phyloP scores from a whole-genome alignment of 306 rosid species.

The Vicia villosa region DNA sequence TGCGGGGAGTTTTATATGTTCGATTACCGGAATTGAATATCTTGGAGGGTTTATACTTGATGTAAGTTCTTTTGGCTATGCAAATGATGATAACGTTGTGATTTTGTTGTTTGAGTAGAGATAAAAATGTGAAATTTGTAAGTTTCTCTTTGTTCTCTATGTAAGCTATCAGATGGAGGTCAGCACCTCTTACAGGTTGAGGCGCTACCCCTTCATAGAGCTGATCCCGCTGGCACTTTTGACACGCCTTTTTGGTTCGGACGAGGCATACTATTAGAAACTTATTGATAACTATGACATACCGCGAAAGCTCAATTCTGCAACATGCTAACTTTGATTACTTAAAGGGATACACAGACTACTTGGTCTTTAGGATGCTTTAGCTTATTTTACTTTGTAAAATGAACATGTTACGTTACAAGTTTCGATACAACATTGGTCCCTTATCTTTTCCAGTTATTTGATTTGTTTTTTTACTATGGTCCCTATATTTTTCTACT shows the following conservation, averaged over 20 bases:
- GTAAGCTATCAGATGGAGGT: neutral
- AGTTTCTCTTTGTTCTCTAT: no score
- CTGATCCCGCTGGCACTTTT: neutral
- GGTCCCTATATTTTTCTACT: neutral
- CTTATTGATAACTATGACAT: neutral
- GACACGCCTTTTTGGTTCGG: neutral
- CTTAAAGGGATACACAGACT: neutral
- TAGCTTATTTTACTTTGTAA: neutral
- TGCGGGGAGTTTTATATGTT: no score
- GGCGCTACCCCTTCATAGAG: constrained; percentile 3
- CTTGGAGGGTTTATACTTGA: no score
- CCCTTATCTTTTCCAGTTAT: neutral
- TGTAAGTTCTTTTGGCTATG: no score
- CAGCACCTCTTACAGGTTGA: neutral
- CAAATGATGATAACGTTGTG: no score
- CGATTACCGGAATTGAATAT: no score
- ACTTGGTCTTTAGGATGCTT: neutral
- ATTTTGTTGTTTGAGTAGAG: no score
- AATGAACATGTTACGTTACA: neutral
- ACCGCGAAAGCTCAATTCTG: neutral
- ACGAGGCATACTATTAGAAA: neutral
- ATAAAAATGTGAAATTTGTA: no score
- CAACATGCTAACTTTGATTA: neutral
- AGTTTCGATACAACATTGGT: neutral
- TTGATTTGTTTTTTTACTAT: neutral